phyloP scores from a whole-genome alignment of 441 rosid species.

The Hypseocharis bilobata region DNA sequence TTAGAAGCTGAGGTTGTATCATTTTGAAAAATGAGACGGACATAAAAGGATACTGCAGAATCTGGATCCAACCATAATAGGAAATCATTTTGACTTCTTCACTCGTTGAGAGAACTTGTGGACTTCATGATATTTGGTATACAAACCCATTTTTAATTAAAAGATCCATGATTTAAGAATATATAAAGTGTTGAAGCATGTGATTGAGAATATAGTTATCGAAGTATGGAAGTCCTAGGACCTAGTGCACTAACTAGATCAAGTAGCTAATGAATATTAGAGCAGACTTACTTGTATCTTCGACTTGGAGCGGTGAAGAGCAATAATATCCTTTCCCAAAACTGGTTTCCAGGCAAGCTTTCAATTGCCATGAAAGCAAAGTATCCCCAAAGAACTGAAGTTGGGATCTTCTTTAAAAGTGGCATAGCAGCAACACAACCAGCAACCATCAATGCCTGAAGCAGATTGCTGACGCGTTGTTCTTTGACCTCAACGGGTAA shows the following conservation, averaged over 20 bases:
- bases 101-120: too few relatives aligned
- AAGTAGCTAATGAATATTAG: not conserved
- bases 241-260: not conserved
- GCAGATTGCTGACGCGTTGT: constrained; percentile 66
- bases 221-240: not conserved
- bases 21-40: not conserved
- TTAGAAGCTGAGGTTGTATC: not conserved
- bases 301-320: constrained; percentile 68
- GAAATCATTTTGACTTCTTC: too few relatives aligned
- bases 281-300: constrained; percentile 51
- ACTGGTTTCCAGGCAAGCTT: constrained; percentile 73
- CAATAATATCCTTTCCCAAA: constrained; percentile 70
- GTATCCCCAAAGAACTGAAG: constrained; percentile 77
- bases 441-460: constrained; percentile 65
- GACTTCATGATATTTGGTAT: too few relatives aligned
- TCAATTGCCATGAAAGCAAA: constrained; percentile 81
- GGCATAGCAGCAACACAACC: constrained; percentile 76
- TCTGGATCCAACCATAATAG: too few relatives aligned
- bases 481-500: constrained; percentile 70
- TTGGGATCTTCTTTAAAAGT: constrained; percentile 57
- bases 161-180: too few relatives aligned
- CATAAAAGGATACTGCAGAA: not conserved
- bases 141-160: too few relatives aligned
- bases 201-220: not conserved
- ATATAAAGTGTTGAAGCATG: too few relatives aligned